Conservation (phyloP, 495 filamentous ascomycete genomes). For the Penicillium mononematosum region DNA sequence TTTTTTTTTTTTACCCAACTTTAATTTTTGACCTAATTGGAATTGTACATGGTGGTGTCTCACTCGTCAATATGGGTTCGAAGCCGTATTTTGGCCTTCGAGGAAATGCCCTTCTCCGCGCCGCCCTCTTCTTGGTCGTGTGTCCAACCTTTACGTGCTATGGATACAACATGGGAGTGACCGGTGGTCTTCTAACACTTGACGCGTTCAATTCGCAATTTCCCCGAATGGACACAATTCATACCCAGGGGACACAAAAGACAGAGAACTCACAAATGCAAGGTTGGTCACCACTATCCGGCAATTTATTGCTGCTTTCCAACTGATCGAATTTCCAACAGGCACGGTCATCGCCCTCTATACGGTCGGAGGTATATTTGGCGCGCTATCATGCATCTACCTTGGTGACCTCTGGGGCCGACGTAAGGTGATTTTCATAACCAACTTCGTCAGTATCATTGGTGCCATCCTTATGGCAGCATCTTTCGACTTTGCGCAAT, state of each 20-base stretch:
- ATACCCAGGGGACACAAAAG: constrained; percentile 33
- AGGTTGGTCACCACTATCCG: constrained; percentile 22
- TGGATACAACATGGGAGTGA: constrained; percentile 52
- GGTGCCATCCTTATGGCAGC: constrained; percentile 45
- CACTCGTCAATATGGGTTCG: constrained; percentile 17
- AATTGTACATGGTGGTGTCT: too few species aligned
- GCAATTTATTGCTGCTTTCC: neutral
- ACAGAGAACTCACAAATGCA: constrained; percentile 42
- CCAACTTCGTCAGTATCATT: constrained; percentile 31
- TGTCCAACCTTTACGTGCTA: constrained; percentile 51
- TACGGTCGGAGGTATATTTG: constrained; percentile 34
- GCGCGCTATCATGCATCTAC: constrained; percentile 31
- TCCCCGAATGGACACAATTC: constrained; percentile 52
- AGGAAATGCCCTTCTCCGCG: constrained; percentile 34
- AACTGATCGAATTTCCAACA: constrained; percentile 7
- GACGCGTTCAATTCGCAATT: constrained; percentile 46
- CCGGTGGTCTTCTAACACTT: constrained; percentile 43
- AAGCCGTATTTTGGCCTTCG: constrained; percentile 38
- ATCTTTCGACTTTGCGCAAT: constrained; percentile 33
- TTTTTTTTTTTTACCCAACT: too few species aligned
- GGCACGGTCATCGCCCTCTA: constrained; percentile 35
- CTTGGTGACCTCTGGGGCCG: constrained; percentile 32
- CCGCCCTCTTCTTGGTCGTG: constrained; percentile 40
- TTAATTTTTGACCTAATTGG: too few species aligned
- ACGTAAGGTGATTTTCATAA: constrained; percentile 31